These are phyloP conservation scores for Fusarium lateritium DNA, from an alignment of 2,329 filamentous ascomycete genomes.

Conservation along the genomic window DNA sequence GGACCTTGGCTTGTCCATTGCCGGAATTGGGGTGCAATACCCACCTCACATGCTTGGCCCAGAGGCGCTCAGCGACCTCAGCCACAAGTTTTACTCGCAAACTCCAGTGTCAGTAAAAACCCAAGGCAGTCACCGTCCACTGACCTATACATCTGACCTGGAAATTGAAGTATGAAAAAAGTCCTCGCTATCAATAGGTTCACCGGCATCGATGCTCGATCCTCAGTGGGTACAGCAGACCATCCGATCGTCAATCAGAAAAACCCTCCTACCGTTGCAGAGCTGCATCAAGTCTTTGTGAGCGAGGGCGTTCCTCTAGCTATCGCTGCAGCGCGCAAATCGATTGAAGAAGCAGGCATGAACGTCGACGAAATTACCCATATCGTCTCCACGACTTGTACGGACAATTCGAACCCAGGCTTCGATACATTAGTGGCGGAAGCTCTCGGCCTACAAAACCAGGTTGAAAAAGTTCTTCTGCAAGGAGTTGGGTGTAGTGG, in stretches of 20 bases:
- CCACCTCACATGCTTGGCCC: too few species aligned
- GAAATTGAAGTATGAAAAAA: slow-evolving; percentile 69
- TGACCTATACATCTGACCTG: background rate
- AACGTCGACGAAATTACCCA: slow-evolving; percentile 71
- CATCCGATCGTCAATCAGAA: slow-evolving; percentile 73
- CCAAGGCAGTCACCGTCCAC: background rate
- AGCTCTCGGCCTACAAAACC: slow-evolving; percentile 66
- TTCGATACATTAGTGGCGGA: slow-evolving; percentile 76
- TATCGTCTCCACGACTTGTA: slow-evolving; percentile 76
- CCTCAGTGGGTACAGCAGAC: slow-evolving; percentile 72
- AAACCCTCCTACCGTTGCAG: slow-evolving; percentile 64
- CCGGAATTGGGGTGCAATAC: too few species aligned
- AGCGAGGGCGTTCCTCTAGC: slow-evolving; percentile 71
- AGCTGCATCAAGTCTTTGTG: slow-evolving; percentile 69
- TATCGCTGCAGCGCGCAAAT: slow-evolving; percentile 67
- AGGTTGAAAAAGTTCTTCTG: slow-evolving; percentile 74
- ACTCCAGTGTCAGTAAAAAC: slow-evolving; percentile 66
- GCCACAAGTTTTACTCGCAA: slow-evolving; percentile 70
- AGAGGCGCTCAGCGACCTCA: too few species aligned
- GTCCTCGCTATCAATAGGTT: slow-evolving; percentile 73
- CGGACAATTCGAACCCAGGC: slow-evolving; percentile 77
- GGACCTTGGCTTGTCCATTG: too few species aligned
- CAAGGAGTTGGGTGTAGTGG: slow-evolving; percentile 77
- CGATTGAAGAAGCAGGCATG: slow-evolving; percentile 67
- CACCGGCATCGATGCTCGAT: slow-evolving; percentile 74